Evolutionary conservation across 176 grass and related monocot genomes (phyloP).

Genomic region (Ensete ventricosum): DNA sequence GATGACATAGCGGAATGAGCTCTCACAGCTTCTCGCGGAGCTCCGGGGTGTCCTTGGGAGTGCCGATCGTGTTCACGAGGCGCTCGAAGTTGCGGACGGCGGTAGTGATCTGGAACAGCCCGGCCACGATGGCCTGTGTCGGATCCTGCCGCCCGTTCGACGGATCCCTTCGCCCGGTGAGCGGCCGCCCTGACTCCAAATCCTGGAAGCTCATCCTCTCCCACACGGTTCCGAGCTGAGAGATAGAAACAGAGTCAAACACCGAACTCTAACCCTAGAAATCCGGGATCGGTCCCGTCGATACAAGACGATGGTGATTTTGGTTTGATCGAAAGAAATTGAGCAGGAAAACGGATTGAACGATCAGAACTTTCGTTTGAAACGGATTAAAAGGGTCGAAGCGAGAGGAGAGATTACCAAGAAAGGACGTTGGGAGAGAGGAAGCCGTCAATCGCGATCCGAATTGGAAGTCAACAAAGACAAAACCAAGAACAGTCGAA

Average conservation of each 20-base stretch:
- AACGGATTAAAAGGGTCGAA: background rate
- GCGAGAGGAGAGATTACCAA: background rate
- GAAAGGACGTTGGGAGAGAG: background rate
- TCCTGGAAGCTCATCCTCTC: slow-evolving; percentile 74
- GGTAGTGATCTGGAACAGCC: slow-evolving; percentile 73
- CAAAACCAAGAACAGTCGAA: background rate
- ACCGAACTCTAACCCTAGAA: background rate
- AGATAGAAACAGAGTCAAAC: background rate
- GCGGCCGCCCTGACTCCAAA: slow-evolving; percentile 43
- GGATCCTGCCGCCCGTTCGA: slow-evolving; percentile 18
- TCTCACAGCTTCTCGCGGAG: slow-evolving; percentile 43
- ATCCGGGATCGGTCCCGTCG: background rate
- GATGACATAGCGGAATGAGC: background rate
- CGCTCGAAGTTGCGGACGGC: slow-evolving; percentile 40
- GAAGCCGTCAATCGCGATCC: background rate
- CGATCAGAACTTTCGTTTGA: background rate
- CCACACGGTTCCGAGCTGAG: background rate
- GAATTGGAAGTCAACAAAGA: background rate
- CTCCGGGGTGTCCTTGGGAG: slow-evolving; percentile 50
- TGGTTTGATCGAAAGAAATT: background rate
- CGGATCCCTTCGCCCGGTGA: slow-evolving; percentile 8
- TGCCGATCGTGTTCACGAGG: slow-evolving; percentile 50
- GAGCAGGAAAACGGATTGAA: background rate
- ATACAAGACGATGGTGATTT: background rate
- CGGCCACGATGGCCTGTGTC: slow-evolving; percentile 30